Conservation (phyloP, 257 asterid species). For the Solanum chaucha region DNA sequence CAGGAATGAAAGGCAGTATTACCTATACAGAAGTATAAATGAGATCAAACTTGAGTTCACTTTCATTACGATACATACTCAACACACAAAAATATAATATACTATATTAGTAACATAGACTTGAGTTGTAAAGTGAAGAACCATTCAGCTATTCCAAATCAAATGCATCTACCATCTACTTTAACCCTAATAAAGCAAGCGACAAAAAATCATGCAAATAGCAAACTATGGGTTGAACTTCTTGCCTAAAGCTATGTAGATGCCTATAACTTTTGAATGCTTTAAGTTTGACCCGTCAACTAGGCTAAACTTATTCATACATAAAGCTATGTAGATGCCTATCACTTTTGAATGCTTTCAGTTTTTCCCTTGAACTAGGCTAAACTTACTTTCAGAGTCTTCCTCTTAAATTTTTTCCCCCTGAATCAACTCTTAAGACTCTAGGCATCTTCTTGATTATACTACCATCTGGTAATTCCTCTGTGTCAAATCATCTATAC, state of each 20-base stretch:
- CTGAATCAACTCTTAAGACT: neutral
- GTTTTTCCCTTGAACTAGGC: neutral
- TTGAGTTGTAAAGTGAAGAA: no score
- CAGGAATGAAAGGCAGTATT: no score
- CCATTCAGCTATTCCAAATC: no score
- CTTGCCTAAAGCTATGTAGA: neutral
- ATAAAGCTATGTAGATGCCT: neutral
- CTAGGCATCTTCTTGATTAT: no score
- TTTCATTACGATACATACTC: no score
- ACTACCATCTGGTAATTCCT: neutral
- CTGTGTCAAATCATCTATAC: no score
- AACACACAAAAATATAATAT: no score
- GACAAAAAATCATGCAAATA: neutral
- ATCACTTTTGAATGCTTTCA: neutral
- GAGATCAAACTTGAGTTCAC: no score
- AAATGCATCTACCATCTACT: neutral
- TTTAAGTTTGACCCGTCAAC: neutral
- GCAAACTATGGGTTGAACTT: neutral
- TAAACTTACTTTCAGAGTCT: neutral
- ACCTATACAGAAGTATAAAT: no score
- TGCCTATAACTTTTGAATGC: neutral
- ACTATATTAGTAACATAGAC: no score
- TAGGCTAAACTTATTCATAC: neutral
- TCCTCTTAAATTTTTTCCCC: neutral
- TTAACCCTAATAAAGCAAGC: neutral